Base-by-base conservation (phyloP, 768 basidiomycete species). In the Pholiota molesta region DNA sequence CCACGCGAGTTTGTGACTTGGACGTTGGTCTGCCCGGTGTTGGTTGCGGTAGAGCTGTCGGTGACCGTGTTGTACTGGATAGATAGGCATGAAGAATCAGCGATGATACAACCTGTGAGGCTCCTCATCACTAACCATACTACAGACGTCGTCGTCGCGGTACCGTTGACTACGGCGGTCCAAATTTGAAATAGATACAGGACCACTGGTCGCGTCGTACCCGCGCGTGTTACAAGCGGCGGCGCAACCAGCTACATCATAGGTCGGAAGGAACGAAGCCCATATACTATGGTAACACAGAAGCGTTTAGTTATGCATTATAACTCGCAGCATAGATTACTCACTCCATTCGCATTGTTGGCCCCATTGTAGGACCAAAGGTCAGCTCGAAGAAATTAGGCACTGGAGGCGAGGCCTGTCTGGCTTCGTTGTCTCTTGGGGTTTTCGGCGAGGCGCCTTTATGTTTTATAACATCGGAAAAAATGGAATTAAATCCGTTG, bases 121-220 rank as follows among this genome's bases (percentile, higher is more conserved):
- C 19, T 21, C 4, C 14, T 57, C 16, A 26, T 16, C 29, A 55
- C 56, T 45, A 13, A 57, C 56, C 56, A 57, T 1, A 26, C 56
- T 57, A 33, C 56, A 57, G 23, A 57, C 56, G 39, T 28, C 10
- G n/a, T 19, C 11, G 31, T 23, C n/a, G 31, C 56, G 1, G 45
- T 57, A 28, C 42, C 42, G 11, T 57, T 57, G 28, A 57, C 35
- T 5, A 49, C 45, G 9, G 44, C 29, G 33, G 56, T 35, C 44
- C 45, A 57, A 31, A 57, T 47, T 57, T 57, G 56, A 57, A 57
- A 23, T 29, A 57, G 33, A 57, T 57, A 28, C 56, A 57, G 56
- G 56, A 10, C 56, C 56, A 5, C 28, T 31, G 39, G 10, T 47
- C n/a, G 56, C 42, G n/a, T 57, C 56, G 45, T n/a, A 49, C 10